Conservation (phyloP, 768 basidiomycete species). For the Gautieria morchelliformis region DNA sequence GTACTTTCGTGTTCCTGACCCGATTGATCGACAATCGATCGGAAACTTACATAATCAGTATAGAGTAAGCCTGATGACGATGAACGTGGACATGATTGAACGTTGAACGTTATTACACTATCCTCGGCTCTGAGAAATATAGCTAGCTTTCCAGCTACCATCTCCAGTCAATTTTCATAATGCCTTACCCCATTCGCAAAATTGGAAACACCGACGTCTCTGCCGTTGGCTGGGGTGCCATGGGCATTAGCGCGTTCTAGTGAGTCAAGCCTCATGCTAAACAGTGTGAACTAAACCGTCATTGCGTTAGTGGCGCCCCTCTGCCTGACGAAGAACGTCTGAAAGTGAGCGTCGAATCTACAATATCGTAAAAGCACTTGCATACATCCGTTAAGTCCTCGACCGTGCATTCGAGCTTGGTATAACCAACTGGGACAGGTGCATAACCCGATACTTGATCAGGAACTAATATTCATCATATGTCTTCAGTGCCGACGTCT, state of each 20-base stretch:
- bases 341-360: conserved; percentile 28
- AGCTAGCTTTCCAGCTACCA: too few species aligned
- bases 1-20: too few species aligned
- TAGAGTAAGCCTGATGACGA: too few species aligned
- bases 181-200: conserved; percentile 29
- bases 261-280: not conserved
- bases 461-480: not conserved
- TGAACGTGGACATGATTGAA: too few species aligned
- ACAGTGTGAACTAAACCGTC: too few species aligned
- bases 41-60: too few species aligned
- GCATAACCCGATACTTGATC: not conserved
- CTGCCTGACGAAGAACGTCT: conserved; percentile 49
- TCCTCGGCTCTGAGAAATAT: too few species aligned
- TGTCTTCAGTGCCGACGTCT: conserved; percentile 25
- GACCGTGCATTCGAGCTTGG: conserved; percentile 33
- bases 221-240: conserved; percentile 51
- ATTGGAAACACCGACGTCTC: conserved; percentile 37
- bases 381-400: conserved; percentile 22
- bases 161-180: not conserved
- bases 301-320: conserved; percentile 22
- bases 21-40: too few species aligned
- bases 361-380: not conserved
- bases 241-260: conserved; percentile 32
- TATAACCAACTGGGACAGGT: conserved; percentile 36
- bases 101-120: too few species aligned